Percentiles rank a stretch among this genome's conserved stretches.
These are phyloP conservation scores for Zelopaecilomyces penicillatus DNA, from an alignment of 2,329 filamentous ascomycete genomes.

Conservation along the genomic window DNA sequence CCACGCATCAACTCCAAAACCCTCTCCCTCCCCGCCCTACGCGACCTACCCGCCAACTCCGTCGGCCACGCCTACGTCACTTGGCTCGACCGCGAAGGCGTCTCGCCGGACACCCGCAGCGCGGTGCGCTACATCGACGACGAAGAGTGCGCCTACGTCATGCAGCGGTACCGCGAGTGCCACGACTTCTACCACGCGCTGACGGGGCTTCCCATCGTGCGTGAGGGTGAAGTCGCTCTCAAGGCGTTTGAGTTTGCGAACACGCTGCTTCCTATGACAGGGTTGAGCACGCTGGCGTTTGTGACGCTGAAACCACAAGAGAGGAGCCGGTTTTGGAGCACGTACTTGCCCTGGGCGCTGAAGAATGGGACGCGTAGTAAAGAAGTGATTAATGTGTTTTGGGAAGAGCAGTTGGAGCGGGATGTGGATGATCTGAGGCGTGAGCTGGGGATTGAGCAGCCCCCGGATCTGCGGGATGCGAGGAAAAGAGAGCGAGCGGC, in stretches of 20 bases:
- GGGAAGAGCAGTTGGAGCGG: conserved; percentile 87
- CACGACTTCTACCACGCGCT: conserved; percentile 98
- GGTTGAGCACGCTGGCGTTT: conserved; percentile 74
- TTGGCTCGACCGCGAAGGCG: conserved; percentile 92
- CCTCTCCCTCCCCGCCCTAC: conserved; percentile 58
- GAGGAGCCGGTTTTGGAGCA: conserved; percentile 61
- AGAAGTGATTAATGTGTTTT: conserved; percentile 92
- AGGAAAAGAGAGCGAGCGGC: conserved; percentile 62
- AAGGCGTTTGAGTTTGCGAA: conserved; percentile 98
- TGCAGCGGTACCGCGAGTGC: conserved; percentile 95
- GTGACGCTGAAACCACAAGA: conserved; percentile 79
- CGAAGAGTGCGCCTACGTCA: conserved; percentile 92
- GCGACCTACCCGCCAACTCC: conserved; percentile 60
- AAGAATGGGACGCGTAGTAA: conserved; percentile 67
- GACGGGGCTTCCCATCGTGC: conserved; percentile 78
- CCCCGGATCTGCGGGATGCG: conserved; percentile 75
- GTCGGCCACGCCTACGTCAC: conserved; percentile 75
- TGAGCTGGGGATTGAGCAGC: conserved; percentile 76
- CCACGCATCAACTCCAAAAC: conserved; percentile 79
- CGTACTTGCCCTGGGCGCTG: conserved; percentile 86
- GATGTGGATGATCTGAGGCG: conserved; percentile 68
- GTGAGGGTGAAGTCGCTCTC: conserved; percentile 95
- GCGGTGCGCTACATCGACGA: conserved; percentile 86
- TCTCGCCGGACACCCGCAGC: conserved; percentile 81
- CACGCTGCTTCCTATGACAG: conserved; percentile 91